A percentile compares a stretch with the other conserved stretches of the same genome.
phyloP scores from a whole-genome alignment of 306 rosid species.

The Casuarina equisetifolia region DNA sequence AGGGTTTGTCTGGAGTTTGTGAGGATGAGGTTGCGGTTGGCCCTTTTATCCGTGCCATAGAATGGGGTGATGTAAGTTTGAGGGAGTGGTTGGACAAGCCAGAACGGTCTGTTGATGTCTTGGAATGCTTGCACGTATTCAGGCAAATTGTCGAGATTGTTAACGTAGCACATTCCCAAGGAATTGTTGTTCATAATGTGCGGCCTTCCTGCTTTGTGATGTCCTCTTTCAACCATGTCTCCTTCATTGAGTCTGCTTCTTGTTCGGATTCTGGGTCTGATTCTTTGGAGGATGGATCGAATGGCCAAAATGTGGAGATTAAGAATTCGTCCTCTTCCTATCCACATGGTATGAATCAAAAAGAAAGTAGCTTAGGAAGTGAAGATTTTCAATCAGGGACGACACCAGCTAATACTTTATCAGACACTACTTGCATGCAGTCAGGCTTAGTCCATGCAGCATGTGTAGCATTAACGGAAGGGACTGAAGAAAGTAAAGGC shows the following conservation, averaged over 20 bases:
- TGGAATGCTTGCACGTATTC: constrained; percentile 83
- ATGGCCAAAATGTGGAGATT: constrained; percentile 45
- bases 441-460: constrained; percentile 74
- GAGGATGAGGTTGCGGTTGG: constrained; percentile 55
- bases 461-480: constrained; percentile 58
- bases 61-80: constrained; percentile 84
- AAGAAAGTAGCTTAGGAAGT: constrained; percentile 47
- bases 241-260: constrained; percentile 92
- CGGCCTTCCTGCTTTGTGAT: constrained; percentile 95
- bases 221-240: constrained; percentile 89
- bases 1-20: constrained; percentile 59
- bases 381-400: constrained; percentile 49
- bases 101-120: constrained; percentile 62
- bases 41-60: constrained; percentile 52
- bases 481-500: constrained; percentile 58
- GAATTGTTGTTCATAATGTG: constrained; percentile 90
- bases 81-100: constrained; percentile 95
- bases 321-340: constrained; percentile 46
- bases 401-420: constrained; percentile 51
- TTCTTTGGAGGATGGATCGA: constrained; percentile 62
- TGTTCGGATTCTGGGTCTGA: constrained; percentile 94
- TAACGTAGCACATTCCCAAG: constrained; percentile 74
- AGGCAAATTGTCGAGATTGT: constrained; percentile 87
- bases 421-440: constrained; percentile 83
- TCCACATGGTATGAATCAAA: constrained; percentile 43